These are phyloP conservation scores for Sugiyamaella valdiviana DNA, from an alignment of 805 yeast species.

Conservation along the genomic window DNA sequence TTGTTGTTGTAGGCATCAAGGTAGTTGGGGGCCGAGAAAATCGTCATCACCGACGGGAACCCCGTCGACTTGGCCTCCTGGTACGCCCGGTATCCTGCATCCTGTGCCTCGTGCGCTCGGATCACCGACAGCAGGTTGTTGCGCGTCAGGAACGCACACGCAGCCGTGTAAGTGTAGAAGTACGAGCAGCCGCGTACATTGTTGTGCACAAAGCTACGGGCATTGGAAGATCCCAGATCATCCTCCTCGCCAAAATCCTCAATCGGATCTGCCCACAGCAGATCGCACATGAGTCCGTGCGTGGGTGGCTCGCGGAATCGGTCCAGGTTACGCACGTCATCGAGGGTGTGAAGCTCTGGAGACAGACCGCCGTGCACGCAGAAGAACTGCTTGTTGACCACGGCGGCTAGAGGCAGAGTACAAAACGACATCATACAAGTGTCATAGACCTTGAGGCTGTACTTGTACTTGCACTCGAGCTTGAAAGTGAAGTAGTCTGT, in stretches of 20 bases:
- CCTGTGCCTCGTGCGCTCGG: constrained; percentile 97
- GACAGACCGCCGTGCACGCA: constrained; percentile 97
- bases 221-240: constrained; percentile 21
- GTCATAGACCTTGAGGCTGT: constrained; percentile 57
- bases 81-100: constrained; percentile 94
- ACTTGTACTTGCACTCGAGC: constrained; percentile 83
- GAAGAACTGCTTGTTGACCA: constrained; percentile 88
- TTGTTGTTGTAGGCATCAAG: constrained; percentile 87
- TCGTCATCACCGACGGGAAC: constrained; percentile 82
- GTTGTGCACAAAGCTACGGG: constrained; percentile 51
- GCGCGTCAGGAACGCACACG: constrained; percentile 68
- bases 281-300: constrained; percentile 86
- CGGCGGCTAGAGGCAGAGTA: constrained; percentile 83
- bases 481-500: constrained; percentile 92
- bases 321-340: constrained; percentile 62
- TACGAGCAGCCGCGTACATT: constrained; percentile 87
- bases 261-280: constrained; percentile 95
- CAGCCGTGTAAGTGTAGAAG: constrained; percentile 77
- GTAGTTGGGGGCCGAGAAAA: constrained; percentile 94
- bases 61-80: constrained; percentile 76
- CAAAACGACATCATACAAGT: constrained; percentile 74
- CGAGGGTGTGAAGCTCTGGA: constrained; percentile 67
- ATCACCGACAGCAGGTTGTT: constrained; percentile 79
- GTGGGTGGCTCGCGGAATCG: constrained; percentile 92
- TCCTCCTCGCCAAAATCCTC: constrained; percentile 71